Evolutionary conservation across 495 filamentous ascomycete genomes (phyloP).

Genomic region (Aspergillus egyptiacus): DNA sequence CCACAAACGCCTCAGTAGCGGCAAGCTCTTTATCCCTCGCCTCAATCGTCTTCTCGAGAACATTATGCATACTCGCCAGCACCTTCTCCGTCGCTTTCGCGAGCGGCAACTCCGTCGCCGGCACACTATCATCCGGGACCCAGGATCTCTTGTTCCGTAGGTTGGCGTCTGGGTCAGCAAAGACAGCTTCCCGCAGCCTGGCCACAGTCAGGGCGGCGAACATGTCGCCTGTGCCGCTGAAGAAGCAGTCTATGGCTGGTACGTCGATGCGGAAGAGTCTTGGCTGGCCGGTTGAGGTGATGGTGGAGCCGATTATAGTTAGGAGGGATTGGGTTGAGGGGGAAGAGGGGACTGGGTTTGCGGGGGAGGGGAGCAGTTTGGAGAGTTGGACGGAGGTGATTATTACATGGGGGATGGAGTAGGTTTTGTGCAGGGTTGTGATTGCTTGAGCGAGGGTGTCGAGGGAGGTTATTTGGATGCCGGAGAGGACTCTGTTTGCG

Average conservation of each 20-base stretch:
- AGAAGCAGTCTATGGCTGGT: conserved; percentile 83
- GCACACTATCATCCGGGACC: conserved; percentile 62
- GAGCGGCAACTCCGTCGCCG: conserved; percentile 66
- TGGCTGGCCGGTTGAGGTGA: conserved; percentile 52
- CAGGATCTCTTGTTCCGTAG: conserved; percentile 53
- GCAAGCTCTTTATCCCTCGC: conserved; percentile 53
- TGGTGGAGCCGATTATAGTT: conserved; percentile 73
- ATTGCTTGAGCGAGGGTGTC: conserved; percentile 66
- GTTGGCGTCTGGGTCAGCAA: conserved; percentile 21
- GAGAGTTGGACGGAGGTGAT: conserved; percentile 74
- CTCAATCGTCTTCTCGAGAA: conserved; percentile 70
- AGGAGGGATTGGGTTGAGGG: conserved; percentile 46
- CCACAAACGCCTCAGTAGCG: conserved; percentile 4
- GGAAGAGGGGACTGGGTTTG: conserved; percentile 29
- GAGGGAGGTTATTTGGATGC: conserved; percentile 72
- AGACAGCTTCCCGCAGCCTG: conserved; percentile 78
- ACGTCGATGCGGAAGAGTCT: conserved; percentile 80
- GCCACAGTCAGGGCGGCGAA: conserved; percentile 87
- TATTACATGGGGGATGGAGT: conserved; percentile 80
- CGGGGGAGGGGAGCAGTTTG: conserved; percentile 26
- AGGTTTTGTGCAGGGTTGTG: conserved; percentile 65
- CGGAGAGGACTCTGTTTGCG: conserved; percentile 65
- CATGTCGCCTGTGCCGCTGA: conserved; percentile 96
- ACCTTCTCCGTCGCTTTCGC: conserved; percentile 80
- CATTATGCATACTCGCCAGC: conserved; percentile 84